A percentile compares a stretch with the other conserved stretches of the same genome.
phyloP scores from a whole-genome alignment of 23 red algal genomes.

The Agarophyton chilense region DNA sequence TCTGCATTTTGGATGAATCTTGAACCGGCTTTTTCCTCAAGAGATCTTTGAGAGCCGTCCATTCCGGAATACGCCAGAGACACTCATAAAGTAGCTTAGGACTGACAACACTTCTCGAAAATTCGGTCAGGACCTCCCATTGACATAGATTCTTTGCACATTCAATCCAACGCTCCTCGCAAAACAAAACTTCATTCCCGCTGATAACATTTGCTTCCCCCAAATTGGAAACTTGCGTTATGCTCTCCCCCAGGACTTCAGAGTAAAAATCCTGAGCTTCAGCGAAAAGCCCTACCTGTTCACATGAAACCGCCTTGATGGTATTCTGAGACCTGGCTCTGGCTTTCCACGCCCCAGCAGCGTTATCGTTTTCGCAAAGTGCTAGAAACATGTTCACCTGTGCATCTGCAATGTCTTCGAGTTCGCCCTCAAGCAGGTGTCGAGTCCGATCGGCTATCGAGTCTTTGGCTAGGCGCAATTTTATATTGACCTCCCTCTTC shows the following conservation, averaged over 20 bases:
- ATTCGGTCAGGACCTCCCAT: constrained; percentile 97
- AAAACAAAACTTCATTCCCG: constrained; percentile 58
- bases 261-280: constrained; percentile 75
- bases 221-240: not conserved
- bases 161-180: constrained; percentile 93
- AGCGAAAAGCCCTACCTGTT: constrained; percentile 65
- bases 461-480: not conserved
- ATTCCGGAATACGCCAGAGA: constrained; percentile 95
- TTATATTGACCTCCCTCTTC: constrained; percentile 1
- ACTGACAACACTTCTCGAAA: constrained; percentile 76
- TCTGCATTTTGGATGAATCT: constrained; percentile 77
- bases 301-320: constrained; percentile 53
- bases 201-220: not conserved
- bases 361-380: constrained; percentile 82
- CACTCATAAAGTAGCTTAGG: constrained; percentile 93
- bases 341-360: constrained; percentile 75
- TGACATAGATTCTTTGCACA: constrained; percentile 93
- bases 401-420: constrained; percentile 77
- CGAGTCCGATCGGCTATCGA: not conserved
- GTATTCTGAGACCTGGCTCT: constrained; percentile 36
- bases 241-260: constrained; percentile 47
- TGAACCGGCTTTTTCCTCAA: constrained; percentile 79
- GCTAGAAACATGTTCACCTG: constrained; percentile 62
- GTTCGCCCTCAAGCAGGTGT: constrained; percentile 42
- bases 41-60: constrained; percentile 93